These are phyloP conservation scores for Cladophialophora exuberans DNA, from an alignment of 2,329 filamentous ascomycete species.

Conservation along the genomic window DNA sequence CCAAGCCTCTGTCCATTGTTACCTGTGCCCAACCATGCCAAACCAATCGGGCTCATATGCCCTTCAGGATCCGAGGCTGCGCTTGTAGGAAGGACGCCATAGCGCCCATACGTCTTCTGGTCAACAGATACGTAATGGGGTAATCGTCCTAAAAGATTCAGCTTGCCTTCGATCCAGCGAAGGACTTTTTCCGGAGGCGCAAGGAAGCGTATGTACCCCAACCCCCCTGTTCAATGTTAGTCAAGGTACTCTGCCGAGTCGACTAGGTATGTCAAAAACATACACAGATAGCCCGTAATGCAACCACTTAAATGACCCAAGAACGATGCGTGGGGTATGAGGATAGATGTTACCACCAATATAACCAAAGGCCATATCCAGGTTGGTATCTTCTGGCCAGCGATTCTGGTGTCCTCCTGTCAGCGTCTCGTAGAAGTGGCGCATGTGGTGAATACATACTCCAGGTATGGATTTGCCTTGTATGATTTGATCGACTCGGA, in stretches of 20 bases:
- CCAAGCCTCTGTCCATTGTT: conserved; percentile 58
- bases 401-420: conserved; percentile 48
- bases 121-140: conserved; percentile 94
- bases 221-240: conserved; percentile 61
- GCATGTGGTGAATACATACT: conserved; percentile 40
- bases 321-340: conserved; percentile 81
- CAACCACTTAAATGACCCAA: conserved; percentile 85
- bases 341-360: conserved; percentile 71
- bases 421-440: background rate
- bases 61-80: conserved; percentile 46
- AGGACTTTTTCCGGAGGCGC: conserved; percentile 87
- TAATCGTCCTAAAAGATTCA: conserved; percentile 80
- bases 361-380: conserved; percentile 87
- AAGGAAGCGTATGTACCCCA: conserved; percentile 87
- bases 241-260: background rate
- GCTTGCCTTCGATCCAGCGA: conserved; percentile 83
- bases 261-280: conserved; percentile 39
- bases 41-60: conserved; percentile 43
- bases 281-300: conserved; percentile 83
- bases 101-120: conserved; percentile 92
- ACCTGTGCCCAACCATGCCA: conserved; percentile 61
- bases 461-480: conserved; percentile 77
- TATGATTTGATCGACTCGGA: conserved; percentile 86
- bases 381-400: conserved; percentile 76
- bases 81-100: conserved; percentile 73